Conservation (phyloP, 768 basidiomycete genomes). For the Cystofilobasidium bisporidii region DNA sequence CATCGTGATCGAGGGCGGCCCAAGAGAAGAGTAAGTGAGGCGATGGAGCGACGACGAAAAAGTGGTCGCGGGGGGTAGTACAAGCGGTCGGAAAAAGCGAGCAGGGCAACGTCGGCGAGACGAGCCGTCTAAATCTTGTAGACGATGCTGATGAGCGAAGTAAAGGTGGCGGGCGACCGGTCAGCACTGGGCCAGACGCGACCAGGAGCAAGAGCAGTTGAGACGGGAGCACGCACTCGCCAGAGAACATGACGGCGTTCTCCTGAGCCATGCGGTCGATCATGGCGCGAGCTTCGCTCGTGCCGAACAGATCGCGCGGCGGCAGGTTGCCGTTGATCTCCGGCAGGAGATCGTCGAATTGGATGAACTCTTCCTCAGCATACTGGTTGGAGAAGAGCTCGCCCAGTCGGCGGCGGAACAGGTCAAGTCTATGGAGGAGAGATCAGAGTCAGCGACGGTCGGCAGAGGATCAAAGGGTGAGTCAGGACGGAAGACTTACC, state of each 20-base stretch:
- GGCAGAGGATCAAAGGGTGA: background rate
- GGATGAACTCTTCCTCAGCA: conserved; percentile 58
- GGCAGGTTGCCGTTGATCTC: conserved; percentile 66
- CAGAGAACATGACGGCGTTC: conserved; percentile 80
- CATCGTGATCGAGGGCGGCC: too few species aligned
- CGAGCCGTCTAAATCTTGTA: conserved; percentile 56
- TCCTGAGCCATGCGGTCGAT: conserved; percentile 62
- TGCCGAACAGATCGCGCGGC: conserved; percentile 62
- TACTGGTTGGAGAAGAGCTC: conserved; percentile 57
- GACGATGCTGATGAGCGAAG: conserved; percentile 44
- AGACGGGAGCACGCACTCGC: conserved; percentile 43
- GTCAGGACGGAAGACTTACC: conserved; percentile 45
- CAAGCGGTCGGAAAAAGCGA: background rate
- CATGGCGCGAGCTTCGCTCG: conserved; percentile 63
- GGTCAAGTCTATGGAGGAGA: conserved; percentile 49
- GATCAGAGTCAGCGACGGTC: conserved; percentile 12
- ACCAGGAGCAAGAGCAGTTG: too few species aligned
- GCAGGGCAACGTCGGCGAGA: background rate
- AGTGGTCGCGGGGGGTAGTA: too few species aligned
- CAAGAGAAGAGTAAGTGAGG: background rate
- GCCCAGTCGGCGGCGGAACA: conserved; percentile 73
- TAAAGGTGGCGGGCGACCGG: background rate
- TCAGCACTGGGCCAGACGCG: background rate
- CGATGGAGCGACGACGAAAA: background rate
- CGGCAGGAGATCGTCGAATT: conserved; percentile 59